These are phyloP conservation scores for Trypanosoma lewisi DNA, from an alignment of 208 protist genomes.

Conservation along the genomic window DNA sequence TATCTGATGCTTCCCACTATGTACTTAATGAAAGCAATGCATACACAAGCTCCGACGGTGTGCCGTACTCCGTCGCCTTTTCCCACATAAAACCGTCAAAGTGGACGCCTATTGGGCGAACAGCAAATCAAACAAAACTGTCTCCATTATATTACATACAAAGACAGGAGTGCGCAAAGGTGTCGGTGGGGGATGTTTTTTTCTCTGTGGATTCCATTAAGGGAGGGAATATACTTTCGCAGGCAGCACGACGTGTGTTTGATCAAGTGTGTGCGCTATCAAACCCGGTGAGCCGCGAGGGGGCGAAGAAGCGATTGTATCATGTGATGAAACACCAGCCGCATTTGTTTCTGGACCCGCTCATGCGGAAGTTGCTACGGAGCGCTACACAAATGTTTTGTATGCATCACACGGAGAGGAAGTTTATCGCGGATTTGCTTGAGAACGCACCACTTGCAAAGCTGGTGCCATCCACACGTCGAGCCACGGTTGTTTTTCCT, in stretches of 20 bases:
- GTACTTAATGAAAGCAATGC: slow-evolving; percentile 69
- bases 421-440: slow-evolving; percentile 78
- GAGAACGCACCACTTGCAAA: slow-evolving; percentile 61
- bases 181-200: neutral
- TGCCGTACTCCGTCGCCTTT: slow-evolving; percentile 84
- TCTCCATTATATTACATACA: slow-evolving; percentile 45
- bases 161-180: slow-evolving; percentile 8
- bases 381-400: slow-evolving; percentile 54
- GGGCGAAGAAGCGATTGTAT: slow-evolving; percentile 68
- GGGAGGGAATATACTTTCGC: neutral
- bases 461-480: slow-evolving; percentile 6
- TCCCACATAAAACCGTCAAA: slow-evolving; percentile 59
- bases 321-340: slow-evolving; percentile 71
- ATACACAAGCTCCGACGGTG: slow-evolving; percentile 81
- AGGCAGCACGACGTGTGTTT: slow-evolving; percentile 36
- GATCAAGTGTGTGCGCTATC: slow-evolving; percentile 65
- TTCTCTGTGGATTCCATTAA: neutral
- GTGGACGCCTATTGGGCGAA: slow-evolving; percentile 54
- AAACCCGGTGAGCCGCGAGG: slow-evolving; percentile 80
- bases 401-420: slow-evolving; percentile 78
- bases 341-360: slow-evolving; percentile 57
- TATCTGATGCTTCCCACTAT: slow-evolving; percentile 41
- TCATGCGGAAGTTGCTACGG: slow-evolving; percentile 54
- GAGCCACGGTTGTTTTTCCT: slow-evolving; percentile 5
- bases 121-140: slow-evolving; percentile 5